Percentiles rank a stretch among this genome's conserved stretches.
Conservation (phyloP, 352 stramenopile species). For the Phytophthora fragariae region DNA sequence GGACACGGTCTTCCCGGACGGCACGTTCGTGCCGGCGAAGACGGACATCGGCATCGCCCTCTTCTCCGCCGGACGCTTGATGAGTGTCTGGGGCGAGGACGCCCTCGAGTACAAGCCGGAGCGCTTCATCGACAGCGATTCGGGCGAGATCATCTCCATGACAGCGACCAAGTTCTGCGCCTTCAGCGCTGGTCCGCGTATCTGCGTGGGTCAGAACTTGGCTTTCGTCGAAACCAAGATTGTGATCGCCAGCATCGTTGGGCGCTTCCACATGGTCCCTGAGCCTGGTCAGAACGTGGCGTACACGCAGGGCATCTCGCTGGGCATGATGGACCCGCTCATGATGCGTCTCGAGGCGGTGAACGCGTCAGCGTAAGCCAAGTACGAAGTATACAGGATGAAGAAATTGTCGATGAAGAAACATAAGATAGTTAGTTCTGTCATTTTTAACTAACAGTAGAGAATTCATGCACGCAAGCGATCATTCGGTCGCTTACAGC, state of each 20-base stretch:
- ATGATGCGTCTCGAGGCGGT: slow-evolving; percentile 34
- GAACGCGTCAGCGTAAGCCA: background rate
- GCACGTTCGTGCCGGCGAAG: slow-evolving; percentile 51
- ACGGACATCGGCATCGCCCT: slow-evolving; percentile 45
- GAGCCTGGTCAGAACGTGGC: slow-evolving; percentile 67
- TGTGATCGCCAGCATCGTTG: slow-evolving; percentile 61
- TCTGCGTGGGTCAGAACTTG: slow-evolving; percentile 62
- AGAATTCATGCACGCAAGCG: background rate
- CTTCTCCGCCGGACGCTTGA: slow-evolving; percentile 53
- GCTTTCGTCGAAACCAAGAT: slow-evolving; percentile 70
- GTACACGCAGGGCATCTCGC: slow-evolving; percentile 73
- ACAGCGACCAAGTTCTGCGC: slow-evolving; percentile 55
- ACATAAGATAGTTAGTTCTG: background rate
- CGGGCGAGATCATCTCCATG: slow-evolving; percentile 36
- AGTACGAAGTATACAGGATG: background rate
- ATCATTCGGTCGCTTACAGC: slow-evolving; percentile 17
- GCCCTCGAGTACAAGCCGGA: slow-evolving; percentile 54
- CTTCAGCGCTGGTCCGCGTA: slow-evolving; percentile 61
- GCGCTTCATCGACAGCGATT: slow-evolving; percentile 49
- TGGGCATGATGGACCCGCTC: slow-evolving; percentile 50
- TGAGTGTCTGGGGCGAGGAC: slow-evolving; percentile 58
- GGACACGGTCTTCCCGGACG: slow-evolving; percentile 64
- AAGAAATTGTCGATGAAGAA: slow-evolving; percentile 15
- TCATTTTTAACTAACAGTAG: too few relatives aligned
- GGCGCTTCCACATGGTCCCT: slow-evolving; percentile 50